Conservation (phyloP, 768 basidiomycete species). For the Imleria badia region DNA sequence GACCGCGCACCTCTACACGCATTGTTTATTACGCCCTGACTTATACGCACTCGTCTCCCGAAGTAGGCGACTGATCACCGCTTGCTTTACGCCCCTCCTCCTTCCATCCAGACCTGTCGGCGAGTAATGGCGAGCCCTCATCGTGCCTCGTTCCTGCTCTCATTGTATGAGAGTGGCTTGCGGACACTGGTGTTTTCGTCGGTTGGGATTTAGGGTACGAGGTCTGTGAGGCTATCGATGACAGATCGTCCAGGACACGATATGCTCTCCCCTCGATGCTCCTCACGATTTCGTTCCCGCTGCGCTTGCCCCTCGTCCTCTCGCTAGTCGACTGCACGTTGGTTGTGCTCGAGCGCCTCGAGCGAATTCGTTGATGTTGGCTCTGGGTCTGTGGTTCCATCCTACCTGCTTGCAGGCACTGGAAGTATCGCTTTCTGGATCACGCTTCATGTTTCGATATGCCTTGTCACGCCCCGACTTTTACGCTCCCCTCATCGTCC, state of each 20-base stretch:
- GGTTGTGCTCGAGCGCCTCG: slow-evolving; percentile 27
- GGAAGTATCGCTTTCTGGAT: slow-evolving; percentile 16
- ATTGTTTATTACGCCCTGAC: slow-evolving; percentile 47
- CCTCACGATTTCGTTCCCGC: slow-evolving; percentile 8
- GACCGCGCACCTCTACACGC: slow-evolving; percentile 29
- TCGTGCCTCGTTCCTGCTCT: slow-evolving; percentile 17
- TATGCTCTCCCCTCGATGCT: background rate
- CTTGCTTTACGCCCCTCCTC: slow-evolving; percentile 28
- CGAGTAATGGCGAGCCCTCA: slow-evolving; percentile 29
- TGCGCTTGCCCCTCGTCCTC: slow-evolving; percentile 28
- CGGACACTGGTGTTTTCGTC: slow-evolving; percentile 24
- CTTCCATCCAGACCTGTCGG: slow-evolving; percentile 16
- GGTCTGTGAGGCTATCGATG: slow-evolving; percentile 26
- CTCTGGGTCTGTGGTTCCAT: slow-evolving; percentile 8
- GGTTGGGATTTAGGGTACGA: slow-evolving; percentile 27
- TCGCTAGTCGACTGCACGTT: slow-evolving; percentile 39
- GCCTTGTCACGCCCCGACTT: slow-evolving; percentile 24
- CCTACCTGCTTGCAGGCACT: slow-evolving; percentile 29
- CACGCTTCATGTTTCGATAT: slow-evolving; percentile 24
- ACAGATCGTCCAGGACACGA: slow-evolving; percentile 20
- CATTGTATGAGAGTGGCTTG: slow-evolving; percentile 37
- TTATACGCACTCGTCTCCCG: slow-evolving; percentile 32
- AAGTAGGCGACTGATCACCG: slow-evolving; percentile 49
- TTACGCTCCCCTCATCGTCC: slow-evolving; percentile 13
- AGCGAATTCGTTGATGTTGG: slow-evolving; percentile 11